Evolutionary conservation across 2,329 filamentous ascomycete genomes (phyloP).

Genomic region (Dactylonectria macrodidyma): DNA sequence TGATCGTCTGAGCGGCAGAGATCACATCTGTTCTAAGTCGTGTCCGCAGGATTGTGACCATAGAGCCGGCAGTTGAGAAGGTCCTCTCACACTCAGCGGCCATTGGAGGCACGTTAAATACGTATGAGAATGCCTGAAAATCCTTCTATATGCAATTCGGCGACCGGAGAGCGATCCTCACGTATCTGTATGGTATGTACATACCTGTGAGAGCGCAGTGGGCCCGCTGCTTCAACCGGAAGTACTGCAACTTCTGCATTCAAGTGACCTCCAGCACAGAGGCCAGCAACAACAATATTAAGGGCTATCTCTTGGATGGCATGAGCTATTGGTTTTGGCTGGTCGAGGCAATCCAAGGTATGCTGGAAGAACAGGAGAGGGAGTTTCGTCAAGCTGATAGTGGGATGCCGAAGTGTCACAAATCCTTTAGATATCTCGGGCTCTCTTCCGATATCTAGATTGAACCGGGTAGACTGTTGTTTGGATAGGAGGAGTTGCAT

Average conservation of each 20-base stretch:
- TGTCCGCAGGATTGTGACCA: too few species aligned
- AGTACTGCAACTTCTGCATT: constrained; percentile 32
- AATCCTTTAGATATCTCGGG: too few species aligned
- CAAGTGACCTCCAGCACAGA: constrained; percentile 26
- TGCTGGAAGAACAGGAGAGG: constrained; percentile 25
- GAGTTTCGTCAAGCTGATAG: neutral
- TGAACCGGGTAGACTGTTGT: too few species aligned
- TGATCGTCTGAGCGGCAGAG: too few species aligned
- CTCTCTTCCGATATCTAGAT: too few species aligned
- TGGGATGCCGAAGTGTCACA: too few species aligned
- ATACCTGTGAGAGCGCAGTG: constrained; percentile 26
- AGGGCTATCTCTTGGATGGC: constrained; percentile 25
- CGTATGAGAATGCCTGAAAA: neutral
- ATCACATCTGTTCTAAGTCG: too few species aligned
- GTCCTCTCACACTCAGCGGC: too few species aligned
- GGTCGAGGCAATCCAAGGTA: constrained; percentile 28
- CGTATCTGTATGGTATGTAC: constrained; percentile 26
- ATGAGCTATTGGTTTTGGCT: constrained; percentile 23
- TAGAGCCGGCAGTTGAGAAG: too few species aligned
- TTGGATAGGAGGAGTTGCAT: too few species aligned
- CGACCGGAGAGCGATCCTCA: constrained; percentile 20
- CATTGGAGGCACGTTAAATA: too few species aligned
- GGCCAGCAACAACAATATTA: constrained; percentile 28
- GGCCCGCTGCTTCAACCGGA: constrained; percentile 28
- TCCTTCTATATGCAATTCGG: constrained; percentile 14